A percentile compares a stretch with the other conserved stretches of the same genome.
Evolutionary conservation across 805 yeast species (phyloP).

Genomic region (Brettanomyces custersianus): DNA sequence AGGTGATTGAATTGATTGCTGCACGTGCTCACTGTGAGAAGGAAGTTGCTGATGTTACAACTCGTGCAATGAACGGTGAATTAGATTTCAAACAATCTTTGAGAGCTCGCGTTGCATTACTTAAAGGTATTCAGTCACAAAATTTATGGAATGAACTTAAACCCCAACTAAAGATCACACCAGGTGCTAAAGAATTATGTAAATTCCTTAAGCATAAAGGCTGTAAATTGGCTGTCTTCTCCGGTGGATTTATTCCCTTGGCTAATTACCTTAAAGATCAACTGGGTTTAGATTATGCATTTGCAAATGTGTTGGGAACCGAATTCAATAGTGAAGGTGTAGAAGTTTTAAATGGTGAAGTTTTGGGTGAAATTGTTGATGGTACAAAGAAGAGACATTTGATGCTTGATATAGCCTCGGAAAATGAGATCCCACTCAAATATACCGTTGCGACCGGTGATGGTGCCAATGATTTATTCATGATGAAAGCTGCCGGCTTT

Average conservation of each 20-base stretch:
- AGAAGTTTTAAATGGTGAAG: slow-evolving; percentile 58
- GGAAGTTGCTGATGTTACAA: slow-evolving; percentile 82
- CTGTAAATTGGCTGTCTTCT: slow-evolving; percentile 71
- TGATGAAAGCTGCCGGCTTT: slow-evolving; percentile 88
- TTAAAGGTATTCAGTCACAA: slow-evolving; percentile 70
- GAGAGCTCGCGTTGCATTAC: slow-evolving; percentile 61
- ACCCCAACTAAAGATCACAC: slow-evolving; percentile 61
- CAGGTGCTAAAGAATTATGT: slow-evolving; percentile 74
- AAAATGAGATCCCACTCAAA: slow-evolving; percentile 40
- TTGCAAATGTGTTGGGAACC: slow-evolving; percentile 60
- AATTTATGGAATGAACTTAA: slow-evolving; percentile 74
- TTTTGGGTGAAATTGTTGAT: slow-evolving; percentile 77
- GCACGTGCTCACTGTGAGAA: slow-evolving; percentile 86
- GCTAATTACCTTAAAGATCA: slow-evolving; percentile 65
- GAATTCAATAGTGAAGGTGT: slow-evolving; percentile 34
- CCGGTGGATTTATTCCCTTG: slow-evolving; percentile 91
- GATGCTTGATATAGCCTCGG: slow-evolving; percentile 49
- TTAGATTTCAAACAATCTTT: slow-evolving; percentile 82
- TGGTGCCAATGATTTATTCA: slow-evolving; percentile 91
- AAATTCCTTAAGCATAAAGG: slow-evolving; percentile 52
- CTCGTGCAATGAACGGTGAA: slow-evolving; percentile 95
- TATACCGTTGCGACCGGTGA: slow-evolving; percentile 84
- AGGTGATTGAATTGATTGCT: slow-evolving; percentile 93
- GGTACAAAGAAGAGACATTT: slow-evolving; percentile 76
- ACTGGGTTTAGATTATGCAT: slow-evolving; percentile 76